Percentiles rank a stretch among this genome's conserved stretches.
Evolutionary conservation across 108 stramenopile genomes (phyloP).

Genomic region (Skeletonema tropicum): DNA sequence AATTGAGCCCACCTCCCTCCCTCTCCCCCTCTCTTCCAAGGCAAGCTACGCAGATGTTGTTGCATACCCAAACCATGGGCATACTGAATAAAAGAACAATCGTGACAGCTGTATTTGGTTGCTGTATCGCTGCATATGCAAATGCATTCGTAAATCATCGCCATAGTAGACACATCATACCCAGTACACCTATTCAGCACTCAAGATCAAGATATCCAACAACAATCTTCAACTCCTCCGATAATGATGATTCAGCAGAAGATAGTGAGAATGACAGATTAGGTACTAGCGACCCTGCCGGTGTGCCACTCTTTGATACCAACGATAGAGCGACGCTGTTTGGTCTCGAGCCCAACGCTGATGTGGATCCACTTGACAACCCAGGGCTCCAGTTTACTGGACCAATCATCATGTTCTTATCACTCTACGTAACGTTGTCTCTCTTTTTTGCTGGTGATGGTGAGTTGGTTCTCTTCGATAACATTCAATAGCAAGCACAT

Average conservation of each 20-base stretch:
- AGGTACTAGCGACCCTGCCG: conserved; percentile 12
- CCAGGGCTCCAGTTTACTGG: conserved; percentile 36
- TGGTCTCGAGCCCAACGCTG: conserved; percentile 43
- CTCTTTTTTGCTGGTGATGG: conserved; percentile 26
- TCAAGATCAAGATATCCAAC: neutral
- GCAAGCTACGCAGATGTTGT: no score
- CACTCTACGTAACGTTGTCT: conserved; percentile 27
- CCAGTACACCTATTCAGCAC: neutral
- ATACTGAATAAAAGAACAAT: neutral
- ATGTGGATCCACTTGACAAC: conserved; percentile 36
- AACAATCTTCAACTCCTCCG: neutral
- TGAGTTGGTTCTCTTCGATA: conserved; percentile 9
- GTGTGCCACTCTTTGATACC: conserved; percentile 23
- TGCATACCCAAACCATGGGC: neutral
- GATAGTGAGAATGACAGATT: neutral
- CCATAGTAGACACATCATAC: neutral
- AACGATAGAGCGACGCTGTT: conserved; percentile 31
- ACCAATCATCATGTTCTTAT: conserved; percentile 28
- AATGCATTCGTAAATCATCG: neutral
- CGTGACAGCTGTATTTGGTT: neutral
- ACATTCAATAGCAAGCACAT: neutral
- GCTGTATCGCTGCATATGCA: neutral
- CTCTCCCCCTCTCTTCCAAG: no score
- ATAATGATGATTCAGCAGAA: conserved; percentile 4
- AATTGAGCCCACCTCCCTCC: no score